phyloP scores from a whole-genome alignment of 768 basidiomycete genomes.

The Podaxis rugospora region DNA sequence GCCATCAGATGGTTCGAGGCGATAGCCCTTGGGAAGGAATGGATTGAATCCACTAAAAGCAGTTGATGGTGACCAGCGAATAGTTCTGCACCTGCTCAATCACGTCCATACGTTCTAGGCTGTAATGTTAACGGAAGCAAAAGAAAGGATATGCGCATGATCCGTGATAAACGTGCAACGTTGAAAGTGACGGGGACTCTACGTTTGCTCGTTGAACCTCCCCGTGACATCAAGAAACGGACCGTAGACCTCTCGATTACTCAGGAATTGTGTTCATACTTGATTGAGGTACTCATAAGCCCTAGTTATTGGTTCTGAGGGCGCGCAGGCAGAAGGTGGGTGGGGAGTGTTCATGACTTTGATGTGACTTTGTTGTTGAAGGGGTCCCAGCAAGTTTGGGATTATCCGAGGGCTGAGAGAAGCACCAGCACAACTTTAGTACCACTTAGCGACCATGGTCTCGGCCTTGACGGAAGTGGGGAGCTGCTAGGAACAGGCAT shows the following conservation, averaged over 20 bases:
- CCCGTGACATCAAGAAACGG: slow-evolving; percentile 9
- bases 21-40: slow-evolving; percentile 9
- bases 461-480: not conserved
- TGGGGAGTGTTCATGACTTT: slow-evolving; percentile 1
- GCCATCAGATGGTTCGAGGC: slow-evolving; percentile 10
- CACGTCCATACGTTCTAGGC: slow-evolving; percentile 8
- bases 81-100: slow-evolving; percentile 10
- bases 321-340: not conserved
- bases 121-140: not conserved
- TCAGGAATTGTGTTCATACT: slow-evolving; percentile 7
- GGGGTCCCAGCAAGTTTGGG: not conserved
- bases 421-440: slow-evolving; percentile 1
- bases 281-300: slow-evolving; percentile 8
- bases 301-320: not conserved
- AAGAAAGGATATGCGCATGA: not conserved
- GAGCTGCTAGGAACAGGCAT: not conserved
- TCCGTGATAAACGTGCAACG: not conserved
- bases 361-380: not conserved
- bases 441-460: slow-evolving; percentile 3
- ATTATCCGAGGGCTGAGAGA: not conserved
- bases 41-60: slow-evolving; percentile 9
- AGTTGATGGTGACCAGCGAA: slow-evolving; percentile 10
- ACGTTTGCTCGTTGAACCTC: slow-evolving; percentile 9
- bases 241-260: slow-evolving; percentile 6
- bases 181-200: not conserved